Evolutionary conservation across 129 eudicot species (phyloP), one percentile per base, ranked within the genome.

Genomic region (Helianthus tuberosus): DNA sequence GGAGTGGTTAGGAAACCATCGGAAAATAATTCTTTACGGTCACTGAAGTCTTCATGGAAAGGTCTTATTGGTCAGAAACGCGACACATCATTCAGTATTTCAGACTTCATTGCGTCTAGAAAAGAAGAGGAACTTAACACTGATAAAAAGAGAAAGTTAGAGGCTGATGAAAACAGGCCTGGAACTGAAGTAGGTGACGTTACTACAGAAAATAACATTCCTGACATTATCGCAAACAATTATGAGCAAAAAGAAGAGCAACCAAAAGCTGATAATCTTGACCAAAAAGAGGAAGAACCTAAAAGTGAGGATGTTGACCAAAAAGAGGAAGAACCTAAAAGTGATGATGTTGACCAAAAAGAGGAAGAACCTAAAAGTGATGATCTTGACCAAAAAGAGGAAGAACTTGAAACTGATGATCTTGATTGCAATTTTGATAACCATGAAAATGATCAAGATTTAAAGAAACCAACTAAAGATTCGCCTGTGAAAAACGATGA

Each of bases 31-130:
- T 73, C 81, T 75, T 32, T 79, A 53, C 66, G 83, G 77, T 54
- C 89, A 59, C 80, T 84, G 13, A 90, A 86, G 77, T 81, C 91
- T 9, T 66, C 88, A 69, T 86, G 91, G 93, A 90, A 50, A 80
- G 71, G 74, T 65, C 71, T 88, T 75, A 70, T 84, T 58, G 88
- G 82, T 44, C 76, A 77, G 50, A 85, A 69, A 62, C 84, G 61
- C 8, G 58, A 54, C 25, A 69, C 77, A 16, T 75, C 83, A 17
- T 86, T 88, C 81, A 61, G 54, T 73, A 71, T 93, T 6, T 75
- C 96, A 16, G 80, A 83, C 57, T 75, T 85, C 80, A 66, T 74
- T 43, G 66, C 84, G 29, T 68, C 69, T 46, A 67, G 44, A 17
- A 64, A 49, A 73, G 83, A 86, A 67, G 72, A 62, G 38, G 59